These are phyloP conservation scores for Bryum argenteum DNA, from an alignment of 225 moss, liverwort and hornwort genomes.

Conservation along the genomic window DNA sequence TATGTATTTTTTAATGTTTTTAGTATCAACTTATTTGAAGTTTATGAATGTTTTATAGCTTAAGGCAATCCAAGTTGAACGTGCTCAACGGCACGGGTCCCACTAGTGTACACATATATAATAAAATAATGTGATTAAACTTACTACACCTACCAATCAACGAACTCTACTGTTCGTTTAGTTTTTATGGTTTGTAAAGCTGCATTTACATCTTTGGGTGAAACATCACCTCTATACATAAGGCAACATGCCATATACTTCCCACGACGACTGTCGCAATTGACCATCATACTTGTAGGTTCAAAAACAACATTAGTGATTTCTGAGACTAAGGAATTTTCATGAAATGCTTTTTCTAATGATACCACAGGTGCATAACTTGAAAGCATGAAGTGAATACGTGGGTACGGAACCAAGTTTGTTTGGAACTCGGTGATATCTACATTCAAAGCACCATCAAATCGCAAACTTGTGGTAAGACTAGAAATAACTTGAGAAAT, in stretches of 20 bases:
- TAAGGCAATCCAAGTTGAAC: too few relatives aligned
- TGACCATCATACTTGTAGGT: slow-evolving; percentile 46
- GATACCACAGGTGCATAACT: neutral
- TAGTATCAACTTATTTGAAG: too few relatives aligned
- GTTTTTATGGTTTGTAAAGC: slow-evolving; percentile 32
- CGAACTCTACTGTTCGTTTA: slow-evolving; percentile 21
- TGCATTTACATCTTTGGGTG: slow-evolving; percentile 38
- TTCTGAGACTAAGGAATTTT: slow-evolving; percentile 7
- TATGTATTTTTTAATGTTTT: too few relatives aligned
- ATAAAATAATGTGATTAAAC: too few relatives aligned
- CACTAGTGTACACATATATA: too few relatives aligned
- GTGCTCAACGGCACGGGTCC: too few relatives aligned
- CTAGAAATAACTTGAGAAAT: slow-evolving; percentile 30
- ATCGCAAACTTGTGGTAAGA: slow-evolving; percentile 31
- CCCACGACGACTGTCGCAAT: slow-evolving; percentile 26
- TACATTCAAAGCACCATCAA: slow-evolving; percentile 34
- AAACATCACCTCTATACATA: slow-evolving; percentile 36
- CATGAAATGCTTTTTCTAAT: slow-evolving; percentile 21
- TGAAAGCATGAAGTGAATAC: slow-evolving; percentile 42
- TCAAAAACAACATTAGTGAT: slow-evolving; percentile 34
- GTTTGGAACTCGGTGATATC: slow-evolving; percentile 8
- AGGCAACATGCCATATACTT: slow-evolving; percentile 41
- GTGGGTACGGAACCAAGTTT: slow-evolving; percentile 30
- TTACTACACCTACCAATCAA: slow-evolving; percentile 27
- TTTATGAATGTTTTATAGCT: too few relatives aligned